These are phyloP conservation scores for Neonectria sp. DNA, from an alignment of 2,329 filamentous ascomycete species.

Conservation along the genomic window DNA sequence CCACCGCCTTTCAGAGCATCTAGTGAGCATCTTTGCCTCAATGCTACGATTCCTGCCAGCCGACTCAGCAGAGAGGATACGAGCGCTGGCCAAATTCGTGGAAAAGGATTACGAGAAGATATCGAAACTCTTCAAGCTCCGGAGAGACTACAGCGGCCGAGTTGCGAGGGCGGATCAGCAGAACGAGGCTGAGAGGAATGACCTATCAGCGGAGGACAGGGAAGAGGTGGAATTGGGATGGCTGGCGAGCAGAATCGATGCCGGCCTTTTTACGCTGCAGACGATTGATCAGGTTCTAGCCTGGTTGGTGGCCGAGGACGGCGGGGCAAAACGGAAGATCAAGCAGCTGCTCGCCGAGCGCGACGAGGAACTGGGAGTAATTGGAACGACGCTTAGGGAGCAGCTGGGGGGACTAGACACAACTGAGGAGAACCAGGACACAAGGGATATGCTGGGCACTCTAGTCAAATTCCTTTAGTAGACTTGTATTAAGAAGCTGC, in stretches of 20 bases:
- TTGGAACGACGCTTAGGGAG: slow-evolving; percentile 78
- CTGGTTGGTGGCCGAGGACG: slow-evolving; percentile 93
- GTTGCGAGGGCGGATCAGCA: slow-evolving; percentile 73
- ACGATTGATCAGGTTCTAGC: slow-evolving; percentile 87
- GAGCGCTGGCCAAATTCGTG: slow-evolving; percentile 92
- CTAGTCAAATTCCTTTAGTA: slow-evolving; percentile 65
- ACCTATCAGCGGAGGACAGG: slow-evolving; percentile 36
- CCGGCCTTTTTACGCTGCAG: slow-evolving; percentile 87
- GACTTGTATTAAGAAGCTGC: slow-evolving; percentile 42
- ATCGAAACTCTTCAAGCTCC: slow-evolving; percentile 77
- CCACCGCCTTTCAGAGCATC: slow-evolving; percentile 81
- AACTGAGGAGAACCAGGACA: slow-evolving; percentile 72
- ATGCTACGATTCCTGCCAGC: slow-evolving; percentile 85
- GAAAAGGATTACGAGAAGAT: slow-evolving; percentile 96
- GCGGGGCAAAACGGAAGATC: slow-evolving; percentile 78
- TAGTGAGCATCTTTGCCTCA: slow-evolving; percentile 87
- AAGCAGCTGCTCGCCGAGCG: slow-evolving; percentile 74
- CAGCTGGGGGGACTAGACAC: slow-evolving; percentile 68
- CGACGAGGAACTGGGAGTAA: slow-evolving; percentile 74
- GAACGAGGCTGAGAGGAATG: slow-evolving; percentile 46
- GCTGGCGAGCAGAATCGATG: slow-evolving; percentile 83
- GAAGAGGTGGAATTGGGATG: slow-evolving; percentile 78
- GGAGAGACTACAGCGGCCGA: slow-evolving; percentile 76
- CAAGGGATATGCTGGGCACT: slow-evolving; percentile 68
- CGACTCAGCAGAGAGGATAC: slow-evolving; percentile 83